phyloP scores from a whole-genome alignment of 371 early-diverging fungal species.

The Zychaea mexicana region DNA sequence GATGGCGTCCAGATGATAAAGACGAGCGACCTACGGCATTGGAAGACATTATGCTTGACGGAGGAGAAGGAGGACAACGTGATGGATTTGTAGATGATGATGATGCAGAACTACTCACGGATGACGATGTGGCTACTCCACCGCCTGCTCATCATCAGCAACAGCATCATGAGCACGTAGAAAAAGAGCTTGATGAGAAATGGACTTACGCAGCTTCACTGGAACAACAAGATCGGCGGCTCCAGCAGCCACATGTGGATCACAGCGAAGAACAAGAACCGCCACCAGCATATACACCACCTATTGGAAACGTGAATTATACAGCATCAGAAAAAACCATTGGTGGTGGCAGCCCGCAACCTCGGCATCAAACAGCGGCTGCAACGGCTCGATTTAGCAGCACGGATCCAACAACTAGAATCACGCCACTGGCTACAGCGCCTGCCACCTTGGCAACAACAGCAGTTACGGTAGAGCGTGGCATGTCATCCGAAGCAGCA shows the following conservation, averaged over 20 bases:
- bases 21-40: conserved; percentile 40
- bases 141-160: not conserved
- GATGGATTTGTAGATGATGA: not conserved
- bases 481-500: too few species aligned
- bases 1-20: conserved; percentile 36
- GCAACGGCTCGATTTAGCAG: too few species aligned
- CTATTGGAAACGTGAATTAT: not conserved
- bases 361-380: not conserved
- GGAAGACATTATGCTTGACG: not conserved
- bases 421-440: too few species aligned
- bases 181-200: not conserved
- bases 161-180: not conserved
- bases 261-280: conserved; percentile 5
- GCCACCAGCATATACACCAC: not conserved
- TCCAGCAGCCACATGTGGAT: not conserved
- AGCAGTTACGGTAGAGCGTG: too few species aligned
- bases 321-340: not conserved
- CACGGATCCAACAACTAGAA: too few species aligned
- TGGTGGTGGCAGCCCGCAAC: not conserved
- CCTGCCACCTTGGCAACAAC: too few species aligned
- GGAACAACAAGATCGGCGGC: not conserved
- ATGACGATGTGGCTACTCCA: not conserved
- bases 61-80: too few species aligned
- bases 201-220: not conserved
- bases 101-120: conserved; percentile 11